A percentile compares a stretch with the other conserved stretches of the same genome.
These are phyloP conservation scores for Rhizoctonia solani DNA, from an alignment of 1,284 basidiomycete species.

Conservation along the genomic window DNA sequence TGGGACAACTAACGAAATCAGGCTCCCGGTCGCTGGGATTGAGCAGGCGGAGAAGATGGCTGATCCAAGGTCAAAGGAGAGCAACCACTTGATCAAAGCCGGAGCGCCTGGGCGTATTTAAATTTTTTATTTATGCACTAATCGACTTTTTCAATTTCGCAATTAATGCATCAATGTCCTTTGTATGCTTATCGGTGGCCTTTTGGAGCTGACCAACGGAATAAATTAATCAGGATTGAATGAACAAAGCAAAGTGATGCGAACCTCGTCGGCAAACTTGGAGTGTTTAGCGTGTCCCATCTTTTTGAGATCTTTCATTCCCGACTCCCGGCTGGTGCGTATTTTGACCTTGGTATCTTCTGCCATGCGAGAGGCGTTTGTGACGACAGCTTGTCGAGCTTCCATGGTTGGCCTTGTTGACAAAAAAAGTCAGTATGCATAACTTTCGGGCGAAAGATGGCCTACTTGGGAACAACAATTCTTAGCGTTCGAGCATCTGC, in stretches of 20 bases:
- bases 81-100: conserved; percentile 16
- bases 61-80: conserved; percentile 4
- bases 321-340: conserved; percentile 65
- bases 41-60: conserved; percentile 29
- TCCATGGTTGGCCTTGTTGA: conserved; percentile 70
- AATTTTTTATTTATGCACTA: not conserved
- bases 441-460: conserved; percentile 19
- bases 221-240: conserved; percentile 3
- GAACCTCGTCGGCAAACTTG: conserved; percentile 64
- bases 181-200: conserved; percentile 61
- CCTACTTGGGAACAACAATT: conserved; percentile 76
- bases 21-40: conserved; percentile 1
- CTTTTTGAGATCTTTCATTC: conserved; percentile 64
- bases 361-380: conserved; percentile 60
- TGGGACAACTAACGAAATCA: conserved; percentile 10
- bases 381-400: conserved; percentile 59
- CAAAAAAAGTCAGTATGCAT: conserved; percentile 7
- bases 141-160: conserved; percentile 60
- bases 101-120: not conserved
- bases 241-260: conserved; percentile 37
- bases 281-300: conserved; percentile 62
- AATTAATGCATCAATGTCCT: conserved; percentile 67
- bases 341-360: conserved; percentile 76
- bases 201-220: conserved; percentile 64
- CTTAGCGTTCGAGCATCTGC: conserved; percentile 69